These are phyloP conservation scores for Sphaerulina vaccinii DNA, from an alignment of 2,329 filamentous ascomycete genomes.

Conservation along the genomic window DNA sequence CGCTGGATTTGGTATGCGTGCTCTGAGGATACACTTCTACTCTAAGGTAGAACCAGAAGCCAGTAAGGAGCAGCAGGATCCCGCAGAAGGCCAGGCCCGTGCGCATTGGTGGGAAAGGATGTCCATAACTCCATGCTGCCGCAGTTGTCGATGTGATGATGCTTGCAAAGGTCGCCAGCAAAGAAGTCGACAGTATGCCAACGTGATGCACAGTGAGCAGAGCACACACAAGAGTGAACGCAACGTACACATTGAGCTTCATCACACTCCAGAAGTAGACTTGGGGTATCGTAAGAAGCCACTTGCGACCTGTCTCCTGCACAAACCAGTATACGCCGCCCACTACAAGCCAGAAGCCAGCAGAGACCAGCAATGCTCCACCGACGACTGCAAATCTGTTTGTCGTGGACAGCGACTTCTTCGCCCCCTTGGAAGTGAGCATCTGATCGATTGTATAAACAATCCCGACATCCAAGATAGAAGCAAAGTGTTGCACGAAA, in stretches of 20 bases:
- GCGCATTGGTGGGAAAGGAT: slow-evolving; percentile 33
- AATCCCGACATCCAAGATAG: slow-evolving; percentile 45
- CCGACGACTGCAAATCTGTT: slow-evolving; percentile 28
- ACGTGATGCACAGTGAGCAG: slow-evolving; percentile 38
- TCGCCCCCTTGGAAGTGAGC: slow-evolving; percentile 21
- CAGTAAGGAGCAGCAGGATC: slow-evolving; percentile 29
- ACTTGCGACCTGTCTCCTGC: slow-evolving; percentile 40
- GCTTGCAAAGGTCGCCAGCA: slow-evolving; percentile 41
- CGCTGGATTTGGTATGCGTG: not conserved
- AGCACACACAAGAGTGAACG: slow-evolving; percentile 30
- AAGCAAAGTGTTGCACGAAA: slow-evolving; percentile 40
- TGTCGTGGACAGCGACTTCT: slow-evolving; percentile 12
- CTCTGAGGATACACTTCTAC: slow-evolving; percentile 21
- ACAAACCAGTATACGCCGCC: slow-evolving; percentile 39
- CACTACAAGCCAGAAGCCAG: slow-evolving; percentile 39
- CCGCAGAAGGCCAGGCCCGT: slow-evolving; percentile 27
- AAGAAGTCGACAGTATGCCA: slow-evolving; percentile 41
- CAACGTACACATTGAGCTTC: slow-evolving; percentile 30
- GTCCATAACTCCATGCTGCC: slow-evolving; percentile 36
- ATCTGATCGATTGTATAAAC: slow-evolving; percentile 36
- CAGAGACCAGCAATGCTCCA: slow-evolving; percentile 35
- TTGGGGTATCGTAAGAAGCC: slow-evolving; percentile 40
- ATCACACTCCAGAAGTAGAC: slow-evolving; percentile 41
- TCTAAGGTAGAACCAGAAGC: slow-evolving; percentile 35
- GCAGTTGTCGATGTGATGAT: slow-evolving; percentile 36